These are phyloP conservation scores for Dichotomopilus funicola DNA, from an alignment of 2,329 filamentous ascomycete genomes.

Conservation along the genomic window DNA sequence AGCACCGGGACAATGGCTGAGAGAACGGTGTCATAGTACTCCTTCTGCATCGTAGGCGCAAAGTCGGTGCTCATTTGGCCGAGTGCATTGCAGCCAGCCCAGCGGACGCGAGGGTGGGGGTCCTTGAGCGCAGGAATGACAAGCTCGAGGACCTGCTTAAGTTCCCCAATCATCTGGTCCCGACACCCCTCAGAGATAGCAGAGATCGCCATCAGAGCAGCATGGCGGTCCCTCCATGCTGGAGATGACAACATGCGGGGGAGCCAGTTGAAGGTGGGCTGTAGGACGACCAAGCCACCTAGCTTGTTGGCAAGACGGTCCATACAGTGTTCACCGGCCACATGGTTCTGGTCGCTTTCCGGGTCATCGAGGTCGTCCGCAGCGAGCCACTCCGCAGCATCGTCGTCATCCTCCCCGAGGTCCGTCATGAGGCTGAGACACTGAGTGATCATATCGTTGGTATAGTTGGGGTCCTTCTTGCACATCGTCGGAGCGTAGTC, in stretches of 20 bases:
- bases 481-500: constrained; percentile 93
- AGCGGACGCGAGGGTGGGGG: constrained; percentile 86
- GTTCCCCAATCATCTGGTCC: constrained; percentile 89
- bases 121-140: constrained; percentile 90
- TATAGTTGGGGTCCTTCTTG: constrained; percentile 87
- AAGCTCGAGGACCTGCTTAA: constrained; percentile 87
- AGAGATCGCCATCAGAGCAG: constrained; percentile 96
- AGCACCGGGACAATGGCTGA: constrained; percentile 90
- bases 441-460: constrained; percentile 95
- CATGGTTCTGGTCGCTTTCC: constrained; percentile 94
- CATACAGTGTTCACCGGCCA: constrained; percentile 97
- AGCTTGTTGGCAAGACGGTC: constrained; percentile 95
- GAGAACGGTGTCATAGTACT: constrained; percentile 82
- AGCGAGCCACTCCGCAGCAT: constrained; percentile 86
- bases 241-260: constrained; percentile 96
- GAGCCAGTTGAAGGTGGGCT: constrained; percentile 93
- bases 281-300: constrained; percentile 84
- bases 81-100: constrained; percentile 96
- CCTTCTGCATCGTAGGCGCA: constrained; percentile 93
- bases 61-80: constrained; percentile 99
- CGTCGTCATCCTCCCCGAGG: constrained; percentile 87
- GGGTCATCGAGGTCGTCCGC: constrained; percentile 93
- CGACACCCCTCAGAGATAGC: constrained; percentile 96
- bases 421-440: constrained; percentile 98
- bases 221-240: constrained; percentile 91